Percentiles rank a stretch among this genome's conserved stretches.
Conservation (phyloP, 176 grass and related monocot species). For the Eremochloa ophiuroides region DNA sequence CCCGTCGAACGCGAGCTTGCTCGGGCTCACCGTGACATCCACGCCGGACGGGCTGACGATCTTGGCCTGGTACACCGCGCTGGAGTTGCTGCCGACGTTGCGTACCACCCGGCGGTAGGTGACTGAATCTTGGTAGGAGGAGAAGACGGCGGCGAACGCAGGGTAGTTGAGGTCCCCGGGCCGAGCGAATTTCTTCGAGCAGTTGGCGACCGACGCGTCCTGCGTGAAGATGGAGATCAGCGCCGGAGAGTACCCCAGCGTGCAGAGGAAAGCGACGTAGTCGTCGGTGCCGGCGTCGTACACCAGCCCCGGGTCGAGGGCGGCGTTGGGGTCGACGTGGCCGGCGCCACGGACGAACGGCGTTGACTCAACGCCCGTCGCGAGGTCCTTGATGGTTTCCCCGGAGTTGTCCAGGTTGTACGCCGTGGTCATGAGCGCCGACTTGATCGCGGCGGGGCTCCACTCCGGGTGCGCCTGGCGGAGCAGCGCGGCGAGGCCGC, state of each 20-base stretch:
- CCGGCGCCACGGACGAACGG: constrained; percentile 85
- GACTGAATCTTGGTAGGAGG: constrained; percentile 51
- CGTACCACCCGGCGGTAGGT: constrained; percentile 65
- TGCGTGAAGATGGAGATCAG: constrained; percentile 69
- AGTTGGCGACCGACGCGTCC: constrained; percentile 42
- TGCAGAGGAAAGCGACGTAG: constrained; percentile 82
- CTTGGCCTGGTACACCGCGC: constrained; percentile 42
- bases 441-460: constrained; percentile 79
- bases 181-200: constrained; percentile 43
- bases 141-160: constrained; percentile 58
- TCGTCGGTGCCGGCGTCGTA: constrained; percentile 58
- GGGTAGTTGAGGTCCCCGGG: constrained; percentile 93
- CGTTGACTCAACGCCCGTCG: constrained; percentile 55
- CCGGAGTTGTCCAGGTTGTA: constrained; percentile 72
- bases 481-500: constrained; percentile 76
- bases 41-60: constrained; percentile 53
- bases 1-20: constrained; percentile 73
- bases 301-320: constrained; percentile 72
- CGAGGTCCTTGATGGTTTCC: constrained; percentile 60
- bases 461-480: constrained; percentile 52
- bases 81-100: constrained; percentile 55
- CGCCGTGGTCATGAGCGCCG: constrained; percentile 84
- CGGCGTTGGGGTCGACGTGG: constrained; percentile 69
- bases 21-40: constrained; percentile 65
- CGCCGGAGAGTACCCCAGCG: constrained; percentile 48